Conservation (phyloP, 352 stramenopile genomes). For the Aphanomyces stellatus region DNA sequence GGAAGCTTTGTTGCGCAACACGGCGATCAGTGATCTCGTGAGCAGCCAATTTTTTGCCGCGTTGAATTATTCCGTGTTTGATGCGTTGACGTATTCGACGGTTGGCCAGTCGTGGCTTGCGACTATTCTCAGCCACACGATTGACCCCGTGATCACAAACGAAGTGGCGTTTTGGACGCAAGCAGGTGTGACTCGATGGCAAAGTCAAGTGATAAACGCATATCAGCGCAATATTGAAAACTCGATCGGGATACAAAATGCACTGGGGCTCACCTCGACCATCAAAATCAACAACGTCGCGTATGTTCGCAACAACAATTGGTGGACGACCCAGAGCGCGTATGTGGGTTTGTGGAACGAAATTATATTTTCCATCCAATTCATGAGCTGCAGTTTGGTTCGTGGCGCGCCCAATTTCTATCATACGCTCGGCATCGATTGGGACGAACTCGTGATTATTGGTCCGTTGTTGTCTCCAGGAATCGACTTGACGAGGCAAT, state of each 20-base stretch:
- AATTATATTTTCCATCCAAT: neutral
- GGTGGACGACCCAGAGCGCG: neutral
- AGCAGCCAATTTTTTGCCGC: neutral
- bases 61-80: neutral
- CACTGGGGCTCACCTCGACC: neutral
- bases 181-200: neutral
- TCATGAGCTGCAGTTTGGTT: neutral
- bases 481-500: neutral
- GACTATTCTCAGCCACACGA: neutral
- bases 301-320: no score
- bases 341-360: slow-evolving; percentile 14
- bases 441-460: slow-evolving; percentile 1
- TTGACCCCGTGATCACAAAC: neutral
- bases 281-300: neutral
- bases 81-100: neutral
- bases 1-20: slow-evolving; percentile 13
- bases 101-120: neutral
- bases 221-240: neutral
- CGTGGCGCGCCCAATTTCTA: neutral
- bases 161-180: neutral
- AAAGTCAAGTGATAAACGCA: slow-evolving; percentile 5
- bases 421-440: neutral
- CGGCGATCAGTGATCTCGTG: neutral
- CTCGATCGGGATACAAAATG: slow-evolving; percentile 4
- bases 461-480: neutral